Percentiles rank a stretch among this genome's conserved stretches.
Evolutionary conservation across 306 rosid genomes (phyloP).

Genomic region (Argentina anserina): DNA sequence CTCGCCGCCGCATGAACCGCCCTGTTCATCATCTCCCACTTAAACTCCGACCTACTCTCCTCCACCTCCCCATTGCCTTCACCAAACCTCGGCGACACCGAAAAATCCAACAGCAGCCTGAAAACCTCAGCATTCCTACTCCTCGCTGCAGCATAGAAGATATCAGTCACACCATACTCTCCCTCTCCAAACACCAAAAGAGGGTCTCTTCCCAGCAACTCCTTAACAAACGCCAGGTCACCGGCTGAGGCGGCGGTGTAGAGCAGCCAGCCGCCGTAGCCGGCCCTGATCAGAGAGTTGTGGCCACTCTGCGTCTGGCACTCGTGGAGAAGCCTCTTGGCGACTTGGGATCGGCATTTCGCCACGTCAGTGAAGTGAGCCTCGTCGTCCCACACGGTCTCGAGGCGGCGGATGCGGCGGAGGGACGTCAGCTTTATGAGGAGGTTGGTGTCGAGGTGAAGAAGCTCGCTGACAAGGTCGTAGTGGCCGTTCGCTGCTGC

Average conservation of each 20-base stretch:
- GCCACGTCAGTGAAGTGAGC: constrained; percentile 61
- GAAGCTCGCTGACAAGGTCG: constrained; percentile 83
- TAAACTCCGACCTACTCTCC: constrained; percentile 39
- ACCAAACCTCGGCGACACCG: constrained; percentile 41
- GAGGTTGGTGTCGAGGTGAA: constrained; percentile 76
- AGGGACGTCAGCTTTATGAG: constrained; percentile 87
- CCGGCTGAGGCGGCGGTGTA: constrained; percentile 95
- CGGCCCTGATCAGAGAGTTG: constrained; percentile 77
- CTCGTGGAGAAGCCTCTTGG: constrained; percentile 54
- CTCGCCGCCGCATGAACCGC: constrained; percentile 82
- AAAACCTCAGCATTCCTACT: constrained; percentile 64
- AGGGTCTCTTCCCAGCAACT: constrained; percentile 54
- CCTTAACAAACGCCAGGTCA: constrained; percentile 56
- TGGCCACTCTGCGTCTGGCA: constrained; percentile 41
- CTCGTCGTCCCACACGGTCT: constrained; percentile 85
- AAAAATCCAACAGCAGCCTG: constrained; percentile 46
- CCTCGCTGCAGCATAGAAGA: constrained; percentile 78
- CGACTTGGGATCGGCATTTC: constrained; percentile 59
- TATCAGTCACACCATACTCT: constrained; percentile 83
- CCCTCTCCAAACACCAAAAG: constrained; percentile 82
- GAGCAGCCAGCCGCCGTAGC: constrained; percentile 94
- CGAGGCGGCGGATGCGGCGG: constrained; percentile 86
- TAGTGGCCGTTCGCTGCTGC: constrained; percentile 88
- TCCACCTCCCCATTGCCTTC: constrained; percentile 30
- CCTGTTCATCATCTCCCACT: constrained; percentile 70